Percentiles rank a stretch among this genome's conserved stretches.
Evolutionary conservation across 2,329 filamentous ascomycete genomes (phyloP).

Genomic region (Acrodontium crateriforme): DNA sequence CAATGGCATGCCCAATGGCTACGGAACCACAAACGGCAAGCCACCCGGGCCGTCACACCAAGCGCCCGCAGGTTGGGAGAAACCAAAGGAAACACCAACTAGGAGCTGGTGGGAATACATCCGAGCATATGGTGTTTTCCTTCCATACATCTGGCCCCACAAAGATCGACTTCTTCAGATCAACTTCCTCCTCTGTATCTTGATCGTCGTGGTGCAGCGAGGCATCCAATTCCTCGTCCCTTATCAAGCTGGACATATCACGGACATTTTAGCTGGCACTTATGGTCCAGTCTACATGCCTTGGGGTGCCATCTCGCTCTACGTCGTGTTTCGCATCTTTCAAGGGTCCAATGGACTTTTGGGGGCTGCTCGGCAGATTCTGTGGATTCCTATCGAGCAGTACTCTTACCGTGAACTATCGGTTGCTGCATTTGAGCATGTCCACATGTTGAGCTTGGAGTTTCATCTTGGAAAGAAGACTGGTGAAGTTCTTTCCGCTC

Average conservation of each 20-base stretch:
- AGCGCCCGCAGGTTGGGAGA: constrained; percentile 64
- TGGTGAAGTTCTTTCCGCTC: constrained; percentile 83
- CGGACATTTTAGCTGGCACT: constrained; percentile 53
- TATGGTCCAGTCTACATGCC: constrained; percentile 44
- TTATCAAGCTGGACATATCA: constrained; percentile 64
- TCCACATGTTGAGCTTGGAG: constrained; percentile 86
- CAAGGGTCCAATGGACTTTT: constrained; percentile 83
- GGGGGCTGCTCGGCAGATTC: constrained; percentile 63
- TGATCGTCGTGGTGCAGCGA: constrained; percentile 66
- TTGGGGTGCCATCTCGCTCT: constrained; percentile 60
- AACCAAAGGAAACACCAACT: constrained; percentile 70
- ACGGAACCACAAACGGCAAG: constrained; percentile 37
- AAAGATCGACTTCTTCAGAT: constrained; percentile 63
- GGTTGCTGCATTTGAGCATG: constrained; percentile 91
- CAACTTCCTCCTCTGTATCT: constrained; percentile 68
- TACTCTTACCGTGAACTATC: constrained; percentile 92
- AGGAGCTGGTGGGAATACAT: constrained; percentile 96
- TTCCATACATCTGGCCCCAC: constrained; percentile 91
- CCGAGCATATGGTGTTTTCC: constrained; percentile 81
- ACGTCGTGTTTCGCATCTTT: constrained; percentile 65
- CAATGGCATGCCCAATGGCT: constrained; percentile 26
- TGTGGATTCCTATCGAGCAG: constrained; percentile 96
- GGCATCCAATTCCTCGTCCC: constrained; percentile 79
- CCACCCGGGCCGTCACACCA: constrained; percentile 41
- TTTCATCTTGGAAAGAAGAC: constrained; percentile 96